Evolutionary conservation across 257 asterid genomes (phyloP).

Genomic region (Verbena officinalis): DNA sequence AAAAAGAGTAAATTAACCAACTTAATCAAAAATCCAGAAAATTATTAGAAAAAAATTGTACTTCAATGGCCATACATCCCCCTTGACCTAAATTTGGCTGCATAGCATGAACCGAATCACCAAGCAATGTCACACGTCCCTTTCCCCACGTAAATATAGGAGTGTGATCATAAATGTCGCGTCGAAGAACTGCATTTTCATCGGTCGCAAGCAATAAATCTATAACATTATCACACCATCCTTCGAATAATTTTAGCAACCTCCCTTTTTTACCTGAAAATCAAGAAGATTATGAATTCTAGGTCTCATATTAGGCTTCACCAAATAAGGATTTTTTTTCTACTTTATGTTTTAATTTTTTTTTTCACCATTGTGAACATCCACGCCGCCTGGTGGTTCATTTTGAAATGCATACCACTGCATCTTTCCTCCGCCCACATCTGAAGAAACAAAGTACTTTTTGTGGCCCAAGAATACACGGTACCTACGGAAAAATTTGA

Average conservation of each 20-base stretch:
- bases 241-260: conserved; percentile 75
- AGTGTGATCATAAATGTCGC: conserved; percentile 87
- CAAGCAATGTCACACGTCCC: conserved; percentile 93
- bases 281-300: conserved; percentile 1
- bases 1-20: too few relatives aligned
- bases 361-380: conserved; percentile 55
- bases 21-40: background rate
- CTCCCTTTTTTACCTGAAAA: conserved; percentile 80
- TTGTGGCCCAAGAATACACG: conserved; percentile 97
- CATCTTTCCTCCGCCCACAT: conserved; percentile 98
- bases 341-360: too few relatives aligned
- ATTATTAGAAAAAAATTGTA: conserved; percentile 20
- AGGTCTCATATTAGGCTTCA: background rate
- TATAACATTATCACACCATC: conserved; percentile 94
- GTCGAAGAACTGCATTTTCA: conserved; percentile 89
- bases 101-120: conserved; percentile 98
- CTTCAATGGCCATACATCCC: conserved; percentile 99
- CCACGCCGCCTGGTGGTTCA: conserved; percentile 82
- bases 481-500: conserved; percentile 59
- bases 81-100: conserved; percentile 99
- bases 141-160: conserved; percentile 88
- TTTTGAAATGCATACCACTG: conserved; percentile 98
- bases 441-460: conserved; percentile 96
- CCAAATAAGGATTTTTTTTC: conserved; percentile 14
- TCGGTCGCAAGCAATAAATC: conserved; percentile 80